Percentiles rank a stretch among this genome's conserved stretches.
phyloP scores from a whole-genome alignment of 129 eudicot species.

The Helianthus tuberosus region DNA sequence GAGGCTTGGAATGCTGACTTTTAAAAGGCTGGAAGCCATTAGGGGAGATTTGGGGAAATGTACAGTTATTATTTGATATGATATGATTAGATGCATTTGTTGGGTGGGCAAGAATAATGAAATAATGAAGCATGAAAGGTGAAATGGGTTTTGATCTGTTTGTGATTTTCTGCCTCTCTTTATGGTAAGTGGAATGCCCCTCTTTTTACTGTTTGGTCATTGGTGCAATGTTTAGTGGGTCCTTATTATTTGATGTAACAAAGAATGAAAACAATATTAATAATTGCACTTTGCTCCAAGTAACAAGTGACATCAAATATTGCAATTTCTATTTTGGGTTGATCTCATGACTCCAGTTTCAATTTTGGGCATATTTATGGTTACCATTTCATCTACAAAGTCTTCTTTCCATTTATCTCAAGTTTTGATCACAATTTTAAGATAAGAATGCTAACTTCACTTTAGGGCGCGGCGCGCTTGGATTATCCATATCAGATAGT shows the following conservation, averaged over 20 bases:
- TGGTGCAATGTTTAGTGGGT: slow-evolving; percentile 12
- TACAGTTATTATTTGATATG: slow-evolving; percentile 36
- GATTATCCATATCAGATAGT: no score
- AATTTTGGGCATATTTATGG: no score
- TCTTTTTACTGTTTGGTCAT: background rate
- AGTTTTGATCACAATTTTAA: no score
- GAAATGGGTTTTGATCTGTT: background rate
- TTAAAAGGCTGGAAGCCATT: slow-evolving; percentile 52
- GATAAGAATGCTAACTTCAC: no score
- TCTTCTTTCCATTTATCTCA: no score
- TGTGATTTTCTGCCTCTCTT: background rate
- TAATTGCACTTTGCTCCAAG: slow-evolving; percentile 5
- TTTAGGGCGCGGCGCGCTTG: no score
- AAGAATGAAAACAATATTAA: slow-evolving; percentile 6
- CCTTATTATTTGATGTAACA: background rate
- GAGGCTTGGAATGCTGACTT: slow-evolving; percentile 45
- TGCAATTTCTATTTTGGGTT: no score
- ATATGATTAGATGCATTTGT: slow-evolving; percentile 20
- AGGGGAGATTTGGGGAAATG: slow-evolving; percentile 39
- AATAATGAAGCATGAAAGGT: slow-evolving; percentile 10
- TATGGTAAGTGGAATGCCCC: slow-evolving; percentile 13
- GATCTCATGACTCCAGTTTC: background rate
- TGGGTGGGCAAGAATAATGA: slow-evolving; percentile 16
- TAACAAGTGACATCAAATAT: background rate
- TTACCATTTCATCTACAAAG: no score